Evolutionary conservation across 495 filamentous ascomycete species (phyloP).

Genomic region (Xylaria bambusicola): DNA sequence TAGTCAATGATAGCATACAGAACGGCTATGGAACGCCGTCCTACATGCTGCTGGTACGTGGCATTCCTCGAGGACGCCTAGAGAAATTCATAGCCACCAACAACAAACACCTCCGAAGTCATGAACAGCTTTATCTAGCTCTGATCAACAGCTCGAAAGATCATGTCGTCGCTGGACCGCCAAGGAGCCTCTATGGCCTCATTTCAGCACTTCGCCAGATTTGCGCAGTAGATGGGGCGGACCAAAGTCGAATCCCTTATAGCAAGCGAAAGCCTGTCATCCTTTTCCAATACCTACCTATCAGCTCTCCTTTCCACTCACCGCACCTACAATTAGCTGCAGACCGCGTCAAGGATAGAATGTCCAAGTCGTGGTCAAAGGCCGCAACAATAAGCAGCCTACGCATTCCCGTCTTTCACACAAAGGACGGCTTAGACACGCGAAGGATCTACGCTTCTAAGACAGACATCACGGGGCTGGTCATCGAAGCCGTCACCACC

Average conservation of each 20-base stretch:
- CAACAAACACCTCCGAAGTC: constrained; percentile 77
- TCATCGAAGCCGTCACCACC: constrained; percentile 77
- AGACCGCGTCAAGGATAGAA: constrained; percentile 53
- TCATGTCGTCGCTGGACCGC: constrained; percentile 85
- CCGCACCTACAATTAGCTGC: constrained; percentile 70
- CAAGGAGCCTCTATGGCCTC: constrained; percentile 82
- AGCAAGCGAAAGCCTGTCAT: constrained; percentile 86
- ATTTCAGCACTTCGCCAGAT: constrained; percentile 82
- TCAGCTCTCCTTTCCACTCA: constrained; percentile 88
- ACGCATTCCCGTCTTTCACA: constrained; percentile 72
- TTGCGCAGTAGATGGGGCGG: constrained; percentile 78
- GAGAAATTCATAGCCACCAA: constrained; percentile 83
- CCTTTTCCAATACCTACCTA: constrained; percentile 82
- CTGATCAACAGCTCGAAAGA: constrained; percentile 85
- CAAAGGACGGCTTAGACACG: constrained; percentile 69
- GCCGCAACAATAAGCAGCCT: constrained; percentile 61
- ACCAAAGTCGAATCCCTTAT: constrained; percentile 85
- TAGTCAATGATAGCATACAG: constrained; percentile 79
- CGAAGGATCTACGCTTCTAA: constrained; percentile 47
- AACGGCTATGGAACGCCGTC: constrained; percentile 81
- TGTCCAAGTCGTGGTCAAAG: constrained; percentile 68
- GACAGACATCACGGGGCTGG: constrained; percentile 57
- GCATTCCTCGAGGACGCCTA: constrained; percentile 67
- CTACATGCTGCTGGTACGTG: constrained; percentile 84
- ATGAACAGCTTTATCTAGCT: constrained; percentile 80